Evolutionary conservation across 306 rosid species (phyloP).

Genomic region (Carpinus fangiana): DNA sequence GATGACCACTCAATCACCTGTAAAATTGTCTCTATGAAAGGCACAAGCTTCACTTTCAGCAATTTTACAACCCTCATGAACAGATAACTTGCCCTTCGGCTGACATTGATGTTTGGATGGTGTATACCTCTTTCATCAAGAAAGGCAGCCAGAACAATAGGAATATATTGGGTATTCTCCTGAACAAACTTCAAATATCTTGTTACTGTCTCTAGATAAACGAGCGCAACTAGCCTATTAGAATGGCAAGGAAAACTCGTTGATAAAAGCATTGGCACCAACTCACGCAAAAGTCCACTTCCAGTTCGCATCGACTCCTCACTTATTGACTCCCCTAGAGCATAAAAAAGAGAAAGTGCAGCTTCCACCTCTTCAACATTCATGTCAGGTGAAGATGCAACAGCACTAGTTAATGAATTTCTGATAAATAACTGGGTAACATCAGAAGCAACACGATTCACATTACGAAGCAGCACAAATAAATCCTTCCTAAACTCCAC

Average conservation of each 20-base stretch:
- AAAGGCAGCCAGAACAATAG: conserved; percentile 77
- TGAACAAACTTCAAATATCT: conserved; percentile 84
- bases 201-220: conserved; percentile 84
- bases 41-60: conserved; percentile 84
- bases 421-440: conserved; percentile 72
- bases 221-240: conserved; percentile 90
- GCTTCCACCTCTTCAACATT: conserved; percentile 93
- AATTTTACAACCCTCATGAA: conserved; percentile 92
- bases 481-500: conserved; percentile 86
- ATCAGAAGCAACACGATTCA: conserved; percentile 72
- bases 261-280: conserved; percentile 75
- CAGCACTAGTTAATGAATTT: conserved; percentile 64
- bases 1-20: conserved; percentile 52
- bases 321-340: conserved; percentile 77
- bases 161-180: conserved; percentile 76
- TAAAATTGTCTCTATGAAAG: conserved; percentile 84
- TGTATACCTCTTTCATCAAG: conserved; percentile 98
- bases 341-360: conserved; percentile 76
- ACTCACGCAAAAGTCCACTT: conserved; percentile 65
- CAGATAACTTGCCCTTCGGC: conserved; percentile 89
- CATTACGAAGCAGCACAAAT: conserved; percentile 61
- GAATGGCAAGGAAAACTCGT: conserved; percentile 88
- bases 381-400: conserved; percentile 61
- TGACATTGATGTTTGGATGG: conserved; percentile 79
- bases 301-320: conserved; percentile 73